These are phyloP conservation scores for Penicillium sp. DNA, from an alignment of 2,329 filamentous ascomycete species.

Conservation along the genomic window DNA sequence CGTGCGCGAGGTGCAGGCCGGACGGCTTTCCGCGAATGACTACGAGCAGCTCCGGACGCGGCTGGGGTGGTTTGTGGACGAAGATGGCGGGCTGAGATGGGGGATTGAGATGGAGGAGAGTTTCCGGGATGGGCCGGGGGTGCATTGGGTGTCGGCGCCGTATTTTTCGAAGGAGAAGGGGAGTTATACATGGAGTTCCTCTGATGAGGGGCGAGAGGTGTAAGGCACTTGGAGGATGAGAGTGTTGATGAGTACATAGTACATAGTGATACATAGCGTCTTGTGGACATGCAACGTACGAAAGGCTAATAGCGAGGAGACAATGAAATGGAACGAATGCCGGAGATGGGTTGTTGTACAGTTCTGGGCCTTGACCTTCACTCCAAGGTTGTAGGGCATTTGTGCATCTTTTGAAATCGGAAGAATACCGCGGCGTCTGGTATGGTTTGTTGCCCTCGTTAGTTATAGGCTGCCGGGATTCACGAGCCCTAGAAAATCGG, in stretches of 20 bases:
- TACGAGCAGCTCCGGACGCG: constrained; percentile 15
- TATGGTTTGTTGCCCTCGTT: background rate
- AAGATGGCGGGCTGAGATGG: constrained; percentile 17
- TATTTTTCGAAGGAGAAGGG: constrained; percentile 12
- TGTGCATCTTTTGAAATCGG: too few relatives aligned
- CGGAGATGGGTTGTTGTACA: background rate
- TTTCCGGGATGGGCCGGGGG: constrained; percentile 11
- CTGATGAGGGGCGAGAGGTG: constrained; percentile 1
- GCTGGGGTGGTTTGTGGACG: constrained; percentile 20
- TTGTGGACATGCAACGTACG: too few relatives aligned
- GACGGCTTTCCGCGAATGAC: constrained; percentile 2
- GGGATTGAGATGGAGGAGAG: constrained; percentile 20
- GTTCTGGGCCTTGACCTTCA: too few relatives aligned
- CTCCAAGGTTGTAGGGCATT: too few relatives aligned
- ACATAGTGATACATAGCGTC: too few relatives aligned
- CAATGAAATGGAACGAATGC: too few relatives aligned
- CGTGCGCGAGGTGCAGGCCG: constrained; percentile 15
- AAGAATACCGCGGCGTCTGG: too few relatives aligned
- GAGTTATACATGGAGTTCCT: constrained; percentile 11
- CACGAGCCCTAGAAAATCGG: constrained; percentile 16
- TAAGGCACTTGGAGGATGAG: background rate
- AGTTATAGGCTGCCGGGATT: background rate
- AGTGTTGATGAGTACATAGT: background rate
- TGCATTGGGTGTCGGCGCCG: constrained; percentile 17
- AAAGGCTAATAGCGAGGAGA: too few relatives aligned